Conservation (phyloP, 176 grass and related monocot species). For the Musa beccarii region DNA sequence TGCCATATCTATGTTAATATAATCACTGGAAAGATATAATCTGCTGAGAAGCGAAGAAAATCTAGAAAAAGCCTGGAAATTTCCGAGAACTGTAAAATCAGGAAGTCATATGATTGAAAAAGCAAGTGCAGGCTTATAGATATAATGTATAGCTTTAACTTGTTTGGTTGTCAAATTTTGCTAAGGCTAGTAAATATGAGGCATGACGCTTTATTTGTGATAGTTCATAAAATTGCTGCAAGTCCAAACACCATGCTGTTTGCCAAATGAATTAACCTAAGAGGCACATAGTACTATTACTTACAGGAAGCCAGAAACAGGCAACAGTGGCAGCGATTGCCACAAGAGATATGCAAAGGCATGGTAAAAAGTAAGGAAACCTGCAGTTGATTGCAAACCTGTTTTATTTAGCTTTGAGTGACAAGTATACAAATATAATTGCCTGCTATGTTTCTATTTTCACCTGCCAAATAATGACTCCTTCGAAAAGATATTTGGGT, state of each 20-base stretch:
- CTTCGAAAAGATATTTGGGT: constrained; percentile 45
- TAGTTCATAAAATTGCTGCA: neutral
- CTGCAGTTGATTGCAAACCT: constrained; percentile 28
- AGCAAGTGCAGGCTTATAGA: too few species aligned
- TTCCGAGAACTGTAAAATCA: too few species aligned
- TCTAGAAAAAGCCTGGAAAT: too few species aligned
- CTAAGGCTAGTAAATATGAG: neutral
- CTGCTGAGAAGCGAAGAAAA: too few species aligned
- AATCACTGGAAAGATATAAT: too few species aligned
- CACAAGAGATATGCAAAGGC: constrained; percentile 44
- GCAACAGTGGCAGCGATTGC: constrained; percentile 25
- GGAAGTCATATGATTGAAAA: too few species aligned
- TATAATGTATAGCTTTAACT: too few species aligned
- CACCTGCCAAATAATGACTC: constrained; percentile 62
- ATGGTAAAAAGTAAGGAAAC: constrained; percentile 62
- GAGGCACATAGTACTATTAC: neutral
- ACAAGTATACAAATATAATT: neutral
- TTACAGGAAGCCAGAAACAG: constrained; percentile 59
- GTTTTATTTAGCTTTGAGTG: constrained; percentile 11
- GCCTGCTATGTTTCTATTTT: constrained; percentile 7
- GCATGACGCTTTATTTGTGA: neutral
- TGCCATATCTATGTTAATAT: too few species aligned
- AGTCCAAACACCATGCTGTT: neutral
- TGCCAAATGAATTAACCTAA: neutral
- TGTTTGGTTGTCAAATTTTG: too few species aligned